A percentile compares a stretch with the other conserved stretches of the same genome.
phyloP scores from a whole-genome alignment of 345 rosid genomes.

The Brassica cretica region DNA sequence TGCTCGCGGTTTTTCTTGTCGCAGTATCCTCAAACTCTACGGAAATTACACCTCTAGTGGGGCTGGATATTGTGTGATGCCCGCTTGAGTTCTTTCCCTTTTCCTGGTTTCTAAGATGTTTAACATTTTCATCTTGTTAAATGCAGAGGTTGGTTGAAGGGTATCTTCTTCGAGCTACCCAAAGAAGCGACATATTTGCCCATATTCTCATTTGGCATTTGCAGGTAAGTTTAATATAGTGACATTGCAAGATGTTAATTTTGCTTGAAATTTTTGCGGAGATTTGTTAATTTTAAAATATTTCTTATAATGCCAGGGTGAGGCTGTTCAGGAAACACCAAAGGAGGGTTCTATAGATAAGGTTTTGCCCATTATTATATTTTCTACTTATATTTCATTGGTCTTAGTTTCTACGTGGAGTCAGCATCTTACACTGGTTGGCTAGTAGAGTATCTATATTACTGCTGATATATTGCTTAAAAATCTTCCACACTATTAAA shows the following conservation, averaged over 20 bases:
- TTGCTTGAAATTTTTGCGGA: slow-evolving; percentile 11
- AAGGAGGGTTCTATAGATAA: slow-evolving; percentile 62
- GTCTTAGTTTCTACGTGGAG: slow-evolving; percentile 8
- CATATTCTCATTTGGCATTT: slow-evolving; percentile 98
- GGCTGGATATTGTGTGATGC: background rate
- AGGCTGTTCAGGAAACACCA: slow-evolving; percentile 62
- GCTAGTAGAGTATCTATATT: background rate
- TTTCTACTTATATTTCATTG: slow-evolving; percentile 15
- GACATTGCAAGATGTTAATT: slow-evolving; percentile 22
- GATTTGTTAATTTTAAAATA: slow-evolving; percentile 21
- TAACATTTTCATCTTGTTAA: slow-evolving; percentile 17
- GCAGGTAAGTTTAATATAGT: slow-evolving; percentile 56
- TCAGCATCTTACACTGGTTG: slow-evolving; percentile 23
- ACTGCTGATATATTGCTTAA: slow-evolving; percentile 4
- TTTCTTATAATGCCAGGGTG: slow-evolving; percentile 69
- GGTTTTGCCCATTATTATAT: slow-evolving; percentile 45
- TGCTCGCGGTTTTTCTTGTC: slow-evolving; percentile 15
- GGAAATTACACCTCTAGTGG: slow-evolving; percentile 13
- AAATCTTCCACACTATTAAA: background rate
- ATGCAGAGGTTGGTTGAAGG: slow-evolving; percentile 94
- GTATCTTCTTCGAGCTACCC: slow-evolving; percentile 94
- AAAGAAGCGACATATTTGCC: slow-evolving; percentile 93
- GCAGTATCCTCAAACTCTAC: background rate
- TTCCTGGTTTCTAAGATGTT: slow-evolving; percentile 6
- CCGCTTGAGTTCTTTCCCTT: slow-evolving; percentile 21